Evolutionary conservation across 78 protist species (phyloP).

Genomic region (slime mould (Dictyostelium discoideum)): DNA sequence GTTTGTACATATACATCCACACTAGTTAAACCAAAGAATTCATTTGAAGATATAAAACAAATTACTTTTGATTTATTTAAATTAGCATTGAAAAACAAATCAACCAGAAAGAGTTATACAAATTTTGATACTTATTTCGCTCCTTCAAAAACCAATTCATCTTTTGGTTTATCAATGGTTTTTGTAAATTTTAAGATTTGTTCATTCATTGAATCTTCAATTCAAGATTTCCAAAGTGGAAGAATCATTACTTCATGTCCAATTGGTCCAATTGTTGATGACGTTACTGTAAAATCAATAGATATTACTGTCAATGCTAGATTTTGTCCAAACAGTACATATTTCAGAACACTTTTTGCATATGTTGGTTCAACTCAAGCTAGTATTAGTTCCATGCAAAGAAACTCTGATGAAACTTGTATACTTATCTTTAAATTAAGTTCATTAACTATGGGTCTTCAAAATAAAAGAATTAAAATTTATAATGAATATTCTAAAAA

Average conservation of each 20-base stretch:
- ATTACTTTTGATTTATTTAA: not conserved
- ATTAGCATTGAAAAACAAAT: not conserved
- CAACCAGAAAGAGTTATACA: not conserved
- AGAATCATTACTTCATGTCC: not conserved
- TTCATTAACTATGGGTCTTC: not conserved
- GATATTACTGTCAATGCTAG: not conserved
- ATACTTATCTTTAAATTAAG: not conserved
- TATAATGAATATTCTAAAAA: not conserved
- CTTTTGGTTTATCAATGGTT: not conserved
- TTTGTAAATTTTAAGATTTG: not conserved
- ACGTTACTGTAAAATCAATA: not conserved
- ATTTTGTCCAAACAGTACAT: not conserved
- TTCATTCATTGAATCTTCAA: not conserved
- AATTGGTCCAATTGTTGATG: not conserved
- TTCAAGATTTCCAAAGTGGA: not conserved
- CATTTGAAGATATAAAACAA: not conserved
- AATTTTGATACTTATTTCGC: not conserved
- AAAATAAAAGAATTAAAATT: not conserved
- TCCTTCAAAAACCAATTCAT: not conserved
- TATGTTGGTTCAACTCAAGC: not conserved
- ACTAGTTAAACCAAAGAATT: not conserved
- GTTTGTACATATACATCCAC: not conserved
- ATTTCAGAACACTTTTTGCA: not conserved
- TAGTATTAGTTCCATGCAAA: not conserved
- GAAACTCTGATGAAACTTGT: not conserved